A percentile compares a stretch with the other conserved stretches of the same genome.
phyloP scores from a whole-genome alignment of 345 rosid genomes.

The Hibiscus trionum region DNA sequence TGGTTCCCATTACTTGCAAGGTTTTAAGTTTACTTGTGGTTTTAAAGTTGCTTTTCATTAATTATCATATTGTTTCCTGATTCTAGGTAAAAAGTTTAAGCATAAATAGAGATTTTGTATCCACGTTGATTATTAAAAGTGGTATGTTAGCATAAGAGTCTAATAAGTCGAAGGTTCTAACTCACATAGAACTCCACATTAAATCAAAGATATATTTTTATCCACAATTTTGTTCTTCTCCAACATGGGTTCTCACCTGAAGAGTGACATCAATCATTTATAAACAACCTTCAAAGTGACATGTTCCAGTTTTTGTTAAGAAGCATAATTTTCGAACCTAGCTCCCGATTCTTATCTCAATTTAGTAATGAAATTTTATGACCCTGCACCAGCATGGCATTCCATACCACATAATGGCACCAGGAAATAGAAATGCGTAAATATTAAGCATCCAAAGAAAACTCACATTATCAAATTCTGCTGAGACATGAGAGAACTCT shows the following conservation, averaged over 20 bases:
- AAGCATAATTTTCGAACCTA: not conserved
- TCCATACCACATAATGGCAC: not conserved
- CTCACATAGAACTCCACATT: not conserved
- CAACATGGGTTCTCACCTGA: not conserved
- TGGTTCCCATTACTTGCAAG: not conserved
- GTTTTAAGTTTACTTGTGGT: not conserved
- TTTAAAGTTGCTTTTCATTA: not conserved
- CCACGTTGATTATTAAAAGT: not conserved
- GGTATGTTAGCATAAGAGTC: not conserved
- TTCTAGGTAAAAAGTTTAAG: not conserved
- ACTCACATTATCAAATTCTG: slow-evolving; percentile 64
- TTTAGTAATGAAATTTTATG: not conserved
- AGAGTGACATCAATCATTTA: not conserved
- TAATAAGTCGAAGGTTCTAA: not conserved
- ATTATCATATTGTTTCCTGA: not conserved
- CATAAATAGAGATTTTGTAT: not conserved
- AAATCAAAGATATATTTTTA: not conserved
- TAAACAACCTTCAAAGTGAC: slow-evolving; percentile 1
- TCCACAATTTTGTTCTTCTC: not conserved
- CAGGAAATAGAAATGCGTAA: not conserved
- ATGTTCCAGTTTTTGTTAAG: not conserved
- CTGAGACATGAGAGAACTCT: slow-evolving; percentile 59
- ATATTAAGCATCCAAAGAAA: not conserved
- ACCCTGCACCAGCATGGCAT: not conserved
- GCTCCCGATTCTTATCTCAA: not conserved